A percentile compares a stretch with the other conserved stretches of the same genome.
Conservation (phyloP, 2,329 filamentous ascomycete species). For the Tolypocladium endophyticum region DNA sequence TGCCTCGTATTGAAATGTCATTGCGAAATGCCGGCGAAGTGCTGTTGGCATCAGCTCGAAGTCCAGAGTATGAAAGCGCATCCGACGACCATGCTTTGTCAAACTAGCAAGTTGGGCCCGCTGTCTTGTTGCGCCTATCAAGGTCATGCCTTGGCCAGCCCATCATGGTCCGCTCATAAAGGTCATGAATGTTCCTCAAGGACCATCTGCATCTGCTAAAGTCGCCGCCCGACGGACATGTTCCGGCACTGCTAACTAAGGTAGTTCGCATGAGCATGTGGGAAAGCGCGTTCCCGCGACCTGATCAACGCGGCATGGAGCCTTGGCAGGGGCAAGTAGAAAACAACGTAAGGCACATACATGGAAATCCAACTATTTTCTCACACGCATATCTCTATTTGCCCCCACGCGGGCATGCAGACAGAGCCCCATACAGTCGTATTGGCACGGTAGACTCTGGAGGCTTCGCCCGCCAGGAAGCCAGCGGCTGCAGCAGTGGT, state of each 20-base stretch:
- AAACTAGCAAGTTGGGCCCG: background rate
- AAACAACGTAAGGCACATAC: background rate
- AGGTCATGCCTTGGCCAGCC: too few relatives aligned
- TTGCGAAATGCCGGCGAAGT: background rate
- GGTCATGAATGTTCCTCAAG: background rate
- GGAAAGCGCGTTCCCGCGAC: background rate
- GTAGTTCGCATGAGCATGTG: background rate
- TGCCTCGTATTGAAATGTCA: background rate
- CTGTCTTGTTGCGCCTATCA: background rate
- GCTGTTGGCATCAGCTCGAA: background rate
- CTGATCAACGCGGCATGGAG: background rate
- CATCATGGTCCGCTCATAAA: too few relatives aligned
- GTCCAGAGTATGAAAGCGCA: background rate
- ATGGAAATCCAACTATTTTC: background rate
- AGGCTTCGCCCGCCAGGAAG: background rate
- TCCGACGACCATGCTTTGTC: background rate
- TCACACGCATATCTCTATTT: background rate
- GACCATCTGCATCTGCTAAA: background rate
- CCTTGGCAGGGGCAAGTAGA: background rate
- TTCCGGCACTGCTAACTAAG: background rate
- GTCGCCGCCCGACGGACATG: background rate
- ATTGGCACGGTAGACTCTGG: background rate
- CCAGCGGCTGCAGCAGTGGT: background rate
- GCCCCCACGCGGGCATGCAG: background rate
- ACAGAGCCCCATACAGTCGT: background rate